phyloP scores from a whole-genome alignment of 2,329 filamentous ascomycete species.

The Fusarium oligoseptatum region DNA sequence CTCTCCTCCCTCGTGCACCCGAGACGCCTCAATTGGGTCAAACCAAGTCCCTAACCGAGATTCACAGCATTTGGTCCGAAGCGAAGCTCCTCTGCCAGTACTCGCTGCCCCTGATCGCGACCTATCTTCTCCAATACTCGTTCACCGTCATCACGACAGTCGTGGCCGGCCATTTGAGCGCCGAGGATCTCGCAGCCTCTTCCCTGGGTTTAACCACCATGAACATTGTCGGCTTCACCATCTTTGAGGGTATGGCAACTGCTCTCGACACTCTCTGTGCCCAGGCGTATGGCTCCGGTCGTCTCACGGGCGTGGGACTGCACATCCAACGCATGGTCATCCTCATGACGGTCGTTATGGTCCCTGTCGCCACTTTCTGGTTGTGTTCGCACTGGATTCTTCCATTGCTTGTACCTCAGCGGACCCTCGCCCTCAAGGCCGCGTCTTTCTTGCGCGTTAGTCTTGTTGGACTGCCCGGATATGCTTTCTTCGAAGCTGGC shows the following conservation, averaged over 20 bases:
- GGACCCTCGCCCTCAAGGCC: conserved; percentile 61
- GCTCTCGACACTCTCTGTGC: conserved; percentile 47
- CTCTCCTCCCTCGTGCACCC: conserved; percentile 26
- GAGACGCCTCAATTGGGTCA: conserved; percentile 4
- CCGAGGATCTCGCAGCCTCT: conserved; percentile 66
- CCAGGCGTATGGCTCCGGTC: conserved; percentile 53
- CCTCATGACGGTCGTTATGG: conserved; percentile 60
- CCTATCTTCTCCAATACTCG: conserved; percentile 68
- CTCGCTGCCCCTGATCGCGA: conserved; percentile 63
- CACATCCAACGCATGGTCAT: conserved; percentile 68
- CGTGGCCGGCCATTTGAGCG: conserved; percentile 65
- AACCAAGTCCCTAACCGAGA: conserved; percentile 10
- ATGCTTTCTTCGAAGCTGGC: conserved; percentile 66
- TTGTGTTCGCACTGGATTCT: conserved; percentile 62
- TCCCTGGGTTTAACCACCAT: conserved; percentile 66
- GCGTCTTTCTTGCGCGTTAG: conserved; percentile 63
- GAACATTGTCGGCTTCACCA: conserved; percentile 67
- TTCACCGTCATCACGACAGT: conserved; percentile 66
- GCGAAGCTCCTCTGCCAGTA: conserved; percentile 33
- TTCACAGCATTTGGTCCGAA: conserved; percentile 31
- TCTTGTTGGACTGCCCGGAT: conserved; percentile 65
- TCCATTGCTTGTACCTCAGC: conserved; percentile 60
- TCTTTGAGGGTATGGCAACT: conserved; percentile 50
- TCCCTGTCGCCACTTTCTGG: conserved; percentile 66
- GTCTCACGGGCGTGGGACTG: conserved; percentile 62